Evolutionary conservation across 352 stramenopile species (phyloP), one percentile per base, ranked within the genome.

Genomic region (Phytophthora sp.): DNA sequence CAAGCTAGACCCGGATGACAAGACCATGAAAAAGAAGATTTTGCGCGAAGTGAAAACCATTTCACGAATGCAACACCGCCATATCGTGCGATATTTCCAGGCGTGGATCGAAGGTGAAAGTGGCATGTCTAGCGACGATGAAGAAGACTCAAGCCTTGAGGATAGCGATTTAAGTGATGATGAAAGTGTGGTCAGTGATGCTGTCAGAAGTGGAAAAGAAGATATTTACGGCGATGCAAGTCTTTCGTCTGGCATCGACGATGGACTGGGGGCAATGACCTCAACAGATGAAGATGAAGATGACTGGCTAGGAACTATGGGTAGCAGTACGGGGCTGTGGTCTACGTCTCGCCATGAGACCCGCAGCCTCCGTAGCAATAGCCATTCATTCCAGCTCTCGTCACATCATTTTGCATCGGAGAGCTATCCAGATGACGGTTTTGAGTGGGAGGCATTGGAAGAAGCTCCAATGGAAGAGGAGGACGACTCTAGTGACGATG

Each of bases 81-180:
- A 99, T 54, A 98, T 99, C 64, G 96, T 99, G 15, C 77, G 96
- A 38, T 99, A 98, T 61, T 96, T 94, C 57, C 88, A 96, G 46
- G 88, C 88, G 13, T 96, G 88, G 88, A 94, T 96, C 34, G 88
- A 96, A 72, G 84, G 84, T 11, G 81, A 93, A 27, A 73, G 74
- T 23, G 73, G 76, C 53, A 77, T 76, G 21, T 76, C 83, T 10
- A 74, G 72, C 42, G 72, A 75, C 28, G 77, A 79, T 15, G 76
- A 85, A 45, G 78, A 75, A 15, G 71, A 79, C 24, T 82, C 65
- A 12, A 69, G 61, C 48, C 58, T 84, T 17, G 72, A 76, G 24
- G 72, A 72, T 9, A 74, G 69, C 5, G 69, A 64, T 20, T 60
- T 74, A 31, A 76, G 61, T 27, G 73, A 72, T 18, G 49, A 62